phyloP scores from a whole-genome alignment of 2,329 filamentous ascomycete species.

The Fusarium buxicola region DNA sequence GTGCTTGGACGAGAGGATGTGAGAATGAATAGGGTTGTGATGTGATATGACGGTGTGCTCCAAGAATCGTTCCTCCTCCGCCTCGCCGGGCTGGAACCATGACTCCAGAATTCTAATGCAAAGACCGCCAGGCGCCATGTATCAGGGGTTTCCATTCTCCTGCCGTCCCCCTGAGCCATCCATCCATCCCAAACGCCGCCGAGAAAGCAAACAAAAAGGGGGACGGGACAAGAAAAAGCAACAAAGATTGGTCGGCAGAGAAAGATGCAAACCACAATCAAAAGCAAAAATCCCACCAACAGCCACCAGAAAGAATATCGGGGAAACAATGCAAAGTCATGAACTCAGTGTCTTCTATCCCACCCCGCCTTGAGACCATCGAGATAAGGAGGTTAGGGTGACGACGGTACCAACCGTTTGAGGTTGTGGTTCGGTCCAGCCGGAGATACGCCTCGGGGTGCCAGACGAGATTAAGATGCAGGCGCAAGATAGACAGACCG shows the following conservation, averaged over 20 bases:
- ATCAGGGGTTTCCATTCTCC: slow-evolving; percentile 27
- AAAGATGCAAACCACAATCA: slow-evolving; percentile 2
- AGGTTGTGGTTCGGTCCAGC: slow-evolving; percentile 33
- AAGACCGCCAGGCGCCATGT: slow-evolving; percentile 29
- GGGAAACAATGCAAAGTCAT: slow-evolving; percentile 19
- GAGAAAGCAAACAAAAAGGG: slow-evolving; percentile 11
- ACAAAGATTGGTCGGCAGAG: too few species aligned
- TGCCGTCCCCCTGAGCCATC: slow-evolving; percentile 18
- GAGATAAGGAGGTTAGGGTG: slow-evolving; percentile 5
- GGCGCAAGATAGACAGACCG: slow-evolving; percentile 11
- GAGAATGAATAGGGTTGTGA: slow-evolving; percentile 23
- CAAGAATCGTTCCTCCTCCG: not conserved
- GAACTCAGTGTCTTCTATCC: slow-evolving; percentile 20
- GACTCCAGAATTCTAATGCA: slow-evolving; percentile 33
- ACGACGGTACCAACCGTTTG: not conserved
- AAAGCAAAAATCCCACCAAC: slow-evolving; percentile 14
- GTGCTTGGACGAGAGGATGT: slow-evolving; percentile 24
- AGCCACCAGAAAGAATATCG: not conserved
- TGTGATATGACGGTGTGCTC: not conserved
- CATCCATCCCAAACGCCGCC: slow-evolving; percentile 34
- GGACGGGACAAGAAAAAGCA: slow-evolving; percentile 12
- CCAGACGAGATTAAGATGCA: slow-evolving; percentile 11
- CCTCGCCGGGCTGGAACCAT: slow-evolving; percentile 22
- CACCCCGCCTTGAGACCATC: slow-evolving; percentile 14
- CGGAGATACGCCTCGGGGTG: slow-evolving; percentile 20